Conservation (phyloP, 768 basidiomycete genomes). For the Termitomyces titanicus region DNA sequence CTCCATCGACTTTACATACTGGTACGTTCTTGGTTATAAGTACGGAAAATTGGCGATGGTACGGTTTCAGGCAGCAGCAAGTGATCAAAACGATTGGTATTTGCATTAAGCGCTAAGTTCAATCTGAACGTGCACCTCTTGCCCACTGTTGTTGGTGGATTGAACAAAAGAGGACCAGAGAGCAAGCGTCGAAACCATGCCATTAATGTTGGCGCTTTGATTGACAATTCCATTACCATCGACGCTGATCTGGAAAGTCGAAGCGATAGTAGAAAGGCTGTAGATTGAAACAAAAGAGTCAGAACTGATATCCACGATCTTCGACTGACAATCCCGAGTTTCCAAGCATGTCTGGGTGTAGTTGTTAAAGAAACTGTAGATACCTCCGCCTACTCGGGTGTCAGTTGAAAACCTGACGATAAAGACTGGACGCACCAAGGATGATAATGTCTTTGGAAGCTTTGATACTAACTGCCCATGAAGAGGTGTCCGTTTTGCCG, state of each 20-base stretch:
- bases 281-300: constrained; percentile 48
- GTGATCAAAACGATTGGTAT: no score
- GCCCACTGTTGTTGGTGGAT: no score
- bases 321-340: constrained; percentile 43
- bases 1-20: no score
- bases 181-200: constrained; percentile 51
- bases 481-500: constrained; percentile 31
- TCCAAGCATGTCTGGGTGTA: constrained; percentile 35
- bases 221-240: constrained; percentile 42
- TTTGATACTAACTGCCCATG: constrained; percentile 56
- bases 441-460: constrained; percentile 30
- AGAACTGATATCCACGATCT: constrained; percentile 48
- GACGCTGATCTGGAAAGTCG: constrained; percentile 49
- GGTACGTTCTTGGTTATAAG: no score
- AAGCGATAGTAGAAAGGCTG: constrained; percentile 56
- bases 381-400: constrained; percentile 23
- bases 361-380: constrained; percentile 69
- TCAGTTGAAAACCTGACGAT: neutral
- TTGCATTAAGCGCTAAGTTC: no score
- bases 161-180: no score
- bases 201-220: constrained; percentile 47
- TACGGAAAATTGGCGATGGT: no score
- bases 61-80: no score
- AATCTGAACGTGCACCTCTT: constrained; percentile 2
- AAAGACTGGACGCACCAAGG: constrained; percentile 26